These are phyloP conservation scores for Lojkania enalia DNA, from an alignment of 2,329 filamentous ascomycete genomes.

Conservation along the genomic window DNA sequence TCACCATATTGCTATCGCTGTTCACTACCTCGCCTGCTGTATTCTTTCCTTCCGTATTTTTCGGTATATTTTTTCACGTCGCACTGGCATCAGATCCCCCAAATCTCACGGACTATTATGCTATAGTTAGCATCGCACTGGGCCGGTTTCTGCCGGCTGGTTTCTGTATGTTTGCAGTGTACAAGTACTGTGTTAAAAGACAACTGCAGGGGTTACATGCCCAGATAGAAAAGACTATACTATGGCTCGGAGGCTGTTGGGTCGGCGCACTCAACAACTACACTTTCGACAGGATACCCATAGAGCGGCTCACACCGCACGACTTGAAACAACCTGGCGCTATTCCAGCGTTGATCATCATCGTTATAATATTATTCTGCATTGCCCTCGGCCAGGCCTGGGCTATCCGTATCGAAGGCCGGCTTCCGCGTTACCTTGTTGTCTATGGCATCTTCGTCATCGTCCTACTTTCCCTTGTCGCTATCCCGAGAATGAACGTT, in stretches of 20 bases:
- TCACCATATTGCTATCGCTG: conserved; percentile 76
- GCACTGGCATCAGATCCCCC: conserved; percentile 89
- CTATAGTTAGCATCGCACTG: conserved; percentile 74
- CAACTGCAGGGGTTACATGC: conserved; percentile 73
- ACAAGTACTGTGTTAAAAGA: conserved; percentile 76
- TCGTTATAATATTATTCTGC: conserved; percentile 69
- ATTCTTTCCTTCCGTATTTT: conserved; percentile 84
- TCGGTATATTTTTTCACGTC: conserved; percentile 84
- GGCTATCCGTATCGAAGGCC: conserved; percentile 82
- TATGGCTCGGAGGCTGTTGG: conserved; percentile 91
- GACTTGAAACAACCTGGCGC: conserved; percentile 91
- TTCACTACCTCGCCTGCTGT: conserved; percentile 77
- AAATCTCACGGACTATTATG: conserved; percentile 65
- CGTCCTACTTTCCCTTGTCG: conserved; percentile 70
- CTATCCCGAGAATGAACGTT: conserved; percentile 75
- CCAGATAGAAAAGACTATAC: conserved; percentile 84
- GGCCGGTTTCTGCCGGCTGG: conserved; percentile 84
- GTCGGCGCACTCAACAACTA: conserved; percentile 92
- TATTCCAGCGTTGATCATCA: conserved; percentile 75
- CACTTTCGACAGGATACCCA: conserved; percentile 91
- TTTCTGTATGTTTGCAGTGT: conserved; percentile 87
- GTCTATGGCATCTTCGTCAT: conserved; percentile 72
- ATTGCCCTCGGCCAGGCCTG: conserved; percentile 78
- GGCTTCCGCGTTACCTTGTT: conserved; percentile 74
- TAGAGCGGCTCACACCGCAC: conserved; percentile 86